Conservation (phyloP, 2,329 filamentous ascomycete genomes). For the Fusarium abutilonis region DNA sequence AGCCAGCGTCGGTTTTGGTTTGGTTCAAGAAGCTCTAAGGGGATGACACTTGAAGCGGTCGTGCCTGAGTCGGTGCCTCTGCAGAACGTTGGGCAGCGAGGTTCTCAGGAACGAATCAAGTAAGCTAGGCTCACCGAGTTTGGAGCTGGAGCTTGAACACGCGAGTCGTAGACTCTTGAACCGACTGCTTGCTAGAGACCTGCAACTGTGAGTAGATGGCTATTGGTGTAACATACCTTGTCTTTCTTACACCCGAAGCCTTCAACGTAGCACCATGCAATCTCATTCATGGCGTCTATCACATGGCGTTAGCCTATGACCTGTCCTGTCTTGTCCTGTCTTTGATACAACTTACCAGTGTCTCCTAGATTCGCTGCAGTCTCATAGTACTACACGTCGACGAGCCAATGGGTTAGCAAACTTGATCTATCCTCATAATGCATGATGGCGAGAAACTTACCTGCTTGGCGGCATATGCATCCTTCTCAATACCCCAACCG, state of each 20-base stretch:
- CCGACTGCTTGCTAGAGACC: slow-evolving; percentile 2
- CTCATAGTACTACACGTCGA: slow-evolving; percentile 81
- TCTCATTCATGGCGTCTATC: slow-evolving; percentile 94
- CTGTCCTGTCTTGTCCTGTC: slow-evolving; percentile 8
- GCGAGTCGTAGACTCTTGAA: slow-evolving; percentile 17
- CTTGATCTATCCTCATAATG: slow-evolving; percentile 1
- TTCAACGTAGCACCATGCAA: slow-evolving; percentile 93
- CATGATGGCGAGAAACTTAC: slow-evolving; percentile 50
- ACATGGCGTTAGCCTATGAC: slow-evolving; percentile 22
- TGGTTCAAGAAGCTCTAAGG: background rate
- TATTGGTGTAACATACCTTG: slow-evolving; percentile 75
- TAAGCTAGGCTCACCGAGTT: slow-evolving; percentile 26
- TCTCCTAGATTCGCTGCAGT: slow-evolving; percentile 97
- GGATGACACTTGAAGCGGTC: slow-evolving; percentile 4
- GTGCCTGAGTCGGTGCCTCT: slow-evolving; percentile 19
- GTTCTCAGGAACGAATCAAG: slow-evolving; percentile 27
- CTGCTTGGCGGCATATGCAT: slow-evolving; percentile 83
- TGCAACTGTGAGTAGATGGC: slow-evolving; percentile 11
- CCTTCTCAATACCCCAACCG: slow-evolving; percentile 90
- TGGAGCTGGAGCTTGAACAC: slow-evolving; percentile 1
- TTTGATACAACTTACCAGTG: slow-evolving; percentile 63
- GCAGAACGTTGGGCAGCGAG: slow-evolving; percentile 27
- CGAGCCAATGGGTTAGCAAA: slow-evolving; percentile 13
- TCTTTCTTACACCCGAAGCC: slow-evolving; percentile 99
- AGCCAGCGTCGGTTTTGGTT: background rate